Percentiles rank a stretch among this genome's conserved stretches.
These are phyloP conservation scores for Alternaria sp. DNA, from an alignment of 2,329 filamentous ascomycete species.

Conservation along the genomic window DNA sequence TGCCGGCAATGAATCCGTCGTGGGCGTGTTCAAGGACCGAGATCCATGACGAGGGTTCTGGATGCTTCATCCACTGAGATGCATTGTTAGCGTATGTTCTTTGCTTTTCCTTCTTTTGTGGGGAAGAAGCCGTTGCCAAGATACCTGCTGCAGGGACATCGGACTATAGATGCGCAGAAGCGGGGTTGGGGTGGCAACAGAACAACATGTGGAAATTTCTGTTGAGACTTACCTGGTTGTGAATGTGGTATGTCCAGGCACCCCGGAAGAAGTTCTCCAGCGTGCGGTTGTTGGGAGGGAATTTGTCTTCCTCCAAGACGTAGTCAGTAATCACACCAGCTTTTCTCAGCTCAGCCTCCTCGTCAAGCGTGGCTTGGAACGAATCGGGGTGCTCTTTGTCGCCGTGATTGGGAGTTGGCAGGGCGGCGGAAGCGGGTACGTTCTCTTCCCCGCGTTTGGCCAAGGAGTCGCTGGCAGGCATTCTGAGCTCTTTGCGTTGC, in stretches of 20 bases:
- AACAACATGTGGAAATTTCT: neutral
- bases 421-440: constrained; percentile 36
- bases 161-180: neutral
- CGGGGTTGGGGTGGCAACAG: neutral
- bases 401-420: constrained; percentile 27
- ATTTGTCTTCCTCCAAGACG: constrained; percentile 57
- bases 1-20: constrained; percentile 61
- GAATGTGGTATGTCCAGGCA: constrained; percentile 64
- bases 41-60: constrained; percentile 63
- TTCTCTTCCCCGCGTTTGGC: constrained; percentile 32
- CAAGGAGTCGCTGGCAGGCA: neutral
- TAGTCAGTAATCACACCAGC: constrained; percentile 54
- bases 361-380: constrained; percentile 50
- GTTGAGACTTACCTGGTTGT: constrained; percentile 59
- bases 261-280: constrained; percentile 64
- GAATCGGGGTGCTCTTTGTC: constrained; percentile 44
- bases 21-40: constrained; percentile 61
- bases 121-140: neutral
- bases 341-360: constrained; percentile 50
- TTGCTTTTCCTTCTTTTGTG: constrained; percentile 13
- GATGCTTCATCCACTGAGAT: constrained; percentile 60
- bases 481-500: constrained; percentile 36
- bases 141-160: constrained; percentile 8
- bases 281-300: constrained; percentile 63
- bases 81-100: constrained; percentile 27